These are phyloP conservation scores for Gastrolobium villosum DNA, from an alignment of 306 rosid species.

Conservation along the genomic window DNA sequence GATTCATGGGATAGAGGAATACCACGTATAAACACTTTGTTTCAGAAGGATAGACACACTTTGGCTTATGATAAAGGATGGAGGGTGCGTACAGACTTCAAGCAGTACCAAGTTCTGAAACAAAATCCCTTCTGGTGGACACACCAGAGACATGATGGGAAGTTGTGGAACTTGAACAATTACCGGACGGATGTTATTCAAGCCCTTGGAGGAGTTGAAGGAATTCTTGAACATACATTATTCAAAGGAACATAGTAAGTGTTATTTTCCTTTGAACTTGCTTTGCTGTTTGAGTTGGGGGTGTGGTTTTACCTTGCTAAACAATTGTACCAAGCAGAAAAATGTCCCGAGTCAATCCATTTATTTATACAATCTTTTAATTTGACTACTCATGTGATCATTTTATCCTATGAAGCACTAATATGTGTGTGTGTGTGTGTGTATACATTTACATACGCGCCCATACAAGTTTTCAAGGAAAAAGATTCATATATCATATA, in stretches of 20 bases:
- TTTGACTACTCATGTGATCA: background rate
- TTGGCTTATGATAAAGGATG: constrained; percentile 99
- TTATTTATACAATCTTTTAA: background rate
- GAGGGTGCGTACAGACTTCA: constrained; percentile 99
- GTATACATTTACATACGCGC: too few species aligned
- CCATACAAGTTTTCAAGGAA: background rate
- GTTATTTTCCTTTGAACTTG: constrained; percentile 3
- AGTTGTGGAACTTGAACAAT: constrained; percentile 96
- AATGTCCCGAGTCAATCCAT: background rate
- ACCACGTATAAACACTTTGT: constrained; percentile 97
- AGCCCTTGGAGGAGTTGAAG: constrained; percentile 99
- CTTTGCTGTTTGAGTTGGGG: background rate
- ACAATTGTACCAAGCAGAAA: background rate
- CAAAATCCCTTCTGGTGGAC: constrained; percentile 99
- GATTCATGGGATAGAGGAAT: constrained; percentile 99
- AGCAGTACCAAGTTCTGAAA: constrained; percentile 96
- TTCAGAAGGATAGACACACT: constrained; percentile 98
- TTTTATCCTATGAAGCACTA: background rate
- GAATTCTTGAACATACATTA: constrained; percentile 96
- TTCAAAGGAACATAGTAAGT: constrained; percentile 99
- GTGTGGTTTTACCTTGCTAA: background rate
- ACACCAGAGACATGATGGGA: constrained; percentile 98
- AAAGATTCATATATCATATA: background rate
- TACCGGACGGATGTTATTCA: constrained; percentile 99
- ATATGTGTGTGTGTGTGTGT: too few species aligned